Evolutionary conservation across 2,329 filamentous ascomycete species (phyloP), one percentile per base, ranked within the genome.

Genomic region (Gnomoniopsis smithogilvyi): DNA sequence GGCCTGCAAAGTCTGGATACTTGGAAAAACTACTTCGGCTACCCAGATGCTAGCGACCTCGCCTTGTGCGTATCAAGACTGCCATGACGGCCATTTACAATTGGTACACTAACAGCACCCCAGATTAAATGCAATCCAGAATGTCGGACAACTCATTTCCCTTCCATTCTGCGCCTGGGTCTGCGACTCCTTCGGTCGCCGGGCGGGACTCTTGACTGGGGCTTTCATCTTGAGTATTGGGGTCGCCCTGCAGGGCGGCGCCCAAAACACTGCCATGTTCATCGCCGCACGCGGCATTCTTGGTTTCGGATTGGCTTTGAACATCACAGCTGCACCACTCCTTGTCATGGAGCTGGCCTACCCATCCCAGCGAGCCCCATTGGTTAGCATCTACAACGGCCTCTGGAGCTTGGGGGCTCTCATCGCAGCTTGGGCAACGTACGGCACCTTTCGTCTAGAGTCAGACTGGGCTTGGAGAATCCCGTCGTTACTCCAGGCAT

Each of bases 401-500:
- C 51, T 54, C 34, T 54, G 51, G 51, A 30, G 38, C 11, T 22
- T 54, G 17, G 51, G 51, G 12, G 24, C 46, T 26, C 61, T 56
- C 45, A 33, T 46, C 6, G 54, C 54, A 3, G 54, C 54, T 17
- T 81, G 78, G 78, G 41, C 64, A n/a, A 62, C 61, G 59, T 79
- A 74, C 64, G 81, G 80, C 3, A 73, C 79, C 49, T 78, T 77
- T 4, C 83, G 79, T 65, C 76, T 82, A 54, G 73, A 73, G 33
- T 79, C 79, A 21, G 72, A 69, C 6, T 80, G 79, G 2, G 69
- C 78, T 59, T 85, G 82, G 82, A 72, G 83, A 19, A 84, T 86
- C 61, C 83, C 82, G 0, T 79, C 85, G 60, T 80, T 79, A 0
- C 84, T 86, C 69, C 83, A 86, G 64, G 83, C 84, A 50, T 70